Conservation (phyloP, 768 basidiomycete species). For the Rubroboletus pulcherrimus region DNA sequence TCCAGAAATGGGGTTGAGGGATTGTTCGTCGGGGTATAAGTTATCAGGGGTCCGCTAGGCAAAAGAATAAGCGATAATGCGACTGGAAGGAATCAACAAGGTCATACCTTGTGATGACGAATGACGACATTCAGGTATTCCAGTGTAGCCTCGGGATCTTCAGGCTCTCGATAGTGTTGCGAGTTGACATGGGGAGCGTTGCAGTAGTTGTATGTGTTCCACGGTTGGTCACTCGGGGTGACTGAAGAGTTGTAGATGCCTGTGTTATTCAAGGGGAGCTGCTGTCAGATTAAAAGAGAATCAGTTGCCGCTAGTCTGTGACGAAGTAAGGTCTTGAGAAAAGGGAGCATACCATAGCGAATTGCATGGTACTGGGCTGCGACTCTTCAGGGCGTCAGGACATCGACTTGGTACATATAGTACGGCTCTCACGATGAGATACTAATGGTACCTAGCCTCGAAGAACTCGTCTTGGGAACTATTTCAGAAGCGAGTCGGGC, state of each 20-base stretch:
- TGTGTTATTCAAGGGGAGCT: conserved; percentile 3
- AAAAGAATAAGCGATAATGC: background rate
- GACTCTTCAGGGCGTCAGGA: background rate
- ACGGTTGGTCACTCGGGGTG: conserved; percentile 38
- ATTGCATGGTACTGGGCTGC: background rate
- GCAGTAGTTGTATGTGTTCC: conserved; percentile 55
- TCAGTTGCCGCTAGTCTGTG: background rate
- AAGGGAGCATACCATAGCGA: conserved; percentile 3
- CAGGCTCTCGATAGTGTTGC: conserved; percentile 35
- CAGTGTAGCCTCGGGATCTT: conserved; percentile 28
- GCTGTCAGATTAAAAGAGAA: conserved; percentile 1
- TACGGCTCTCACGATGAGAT: background rate
- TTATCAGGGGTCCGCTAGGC: conserved; percentile 48
- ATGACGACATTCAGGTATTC: conserved; percentile 42
- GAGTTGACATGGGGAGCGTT: conserved; percentile 46
- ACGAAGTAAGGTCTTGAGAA: background rate
- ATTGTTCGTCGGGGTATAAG: conserved; percentile 41
- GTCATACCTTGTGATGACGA: conserved; percentile 45
- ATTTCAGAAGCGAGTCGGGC: background rate
- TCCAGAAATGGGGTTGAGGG: conserved; percentile 34
- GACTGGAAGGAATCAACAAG: background rate
- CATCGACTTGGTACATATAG: background rate
- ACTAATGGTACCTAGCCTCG: too few species aligned
- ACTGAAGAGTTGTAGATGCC: conserved; percentile 45
- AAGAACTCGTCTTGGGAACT: background rate